These are phyloP conservation scores for Gliomastix tumulicola DNA, from an alignment of 2,329 filamentous ascomycete genomes.

Conservation along the genomic window DNA sequence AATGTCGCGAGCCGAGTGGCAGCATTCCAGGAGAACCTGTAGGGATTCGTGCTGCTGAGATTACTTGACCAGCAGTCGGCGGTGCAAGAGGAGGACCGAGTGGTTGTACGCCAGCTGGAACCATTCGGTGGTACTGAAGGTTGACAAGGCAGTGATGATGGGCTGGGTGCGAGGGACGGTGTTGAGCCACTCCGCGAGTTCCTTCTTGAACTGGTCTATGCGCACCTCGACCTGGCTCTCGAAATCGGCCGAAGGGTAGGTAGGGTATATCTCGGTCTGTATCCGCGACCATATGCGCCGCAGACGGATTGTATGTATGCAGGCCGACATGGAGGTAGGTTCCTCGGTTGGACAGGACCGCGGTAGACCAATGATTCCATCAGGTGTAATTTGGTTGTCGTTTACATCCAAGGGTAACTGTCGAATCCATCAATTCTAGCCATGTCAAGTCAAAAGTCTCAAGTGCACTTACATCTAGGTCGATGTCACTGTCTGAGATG, in stretches of 20 bases:
- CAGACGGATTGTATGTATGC: constrained; percentile 1
- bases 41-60: background rate
- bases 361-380: constrained; percentile 1
- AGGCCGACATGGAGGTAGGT: constrained; percentile 17
- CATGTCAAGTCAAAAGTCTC: background rate
- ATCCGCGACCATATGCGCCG: constrained; percentile 2
- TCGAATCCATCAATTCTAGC: background rate
- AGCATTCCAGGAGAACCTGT: background rate
- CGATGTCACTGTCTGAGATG: constrained; percentile 3
- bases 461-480: constrained; percentile 4
- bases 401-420: constrained; percentile 4
- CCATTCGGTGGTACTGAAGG: constrained; percentile 27
- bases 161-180: constrained; percentile 8
- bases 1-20: background rate
- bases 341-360: constrained; percentile 2
- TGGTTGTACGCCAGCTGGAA: constrained; percentile 29
- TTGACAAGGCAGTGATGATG: constrained; percentile 10
- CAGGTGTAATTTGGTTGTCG: constrained; percentile 1
- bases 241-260: background rate
- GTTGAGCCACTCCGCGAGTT: constrained; percentile 17
- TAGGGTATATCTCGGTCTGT: constrained; percentile 1
- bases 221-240: constrained; percentile 1
- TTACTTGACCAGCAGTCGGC: constrained; percentile 6
- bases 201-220: constrained; percentile 10
- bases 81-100: constrained; percentile 28